These are phyloP conservation scores for Trichoderma hamatum DNA, from an alignment of 2,329 filamentous ascomycete species.

Conservation along the genomic window DNA sequence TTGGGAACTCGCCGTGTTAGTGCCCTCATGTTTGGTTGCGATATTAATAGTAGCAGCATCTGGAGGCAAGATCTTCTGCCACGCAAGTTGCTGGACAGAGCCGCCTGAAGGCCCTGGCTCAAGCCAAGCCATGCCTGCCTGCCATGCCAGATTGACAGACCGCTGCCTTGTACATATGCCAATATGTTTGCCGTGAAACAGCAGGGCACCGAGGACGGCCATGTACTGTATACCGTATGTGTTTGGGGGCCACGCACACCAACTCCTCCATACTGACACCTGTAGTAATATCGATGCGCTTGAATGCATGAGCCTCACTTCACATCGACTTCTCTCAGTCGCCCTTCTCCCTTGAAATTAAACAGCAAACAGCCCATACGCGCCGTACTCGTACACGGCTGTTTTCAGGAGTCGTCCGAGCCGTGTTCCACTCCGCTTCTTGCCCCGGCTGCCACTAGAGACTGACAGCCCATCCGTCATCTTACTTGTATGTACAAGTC, in stretches of 20 bases:
- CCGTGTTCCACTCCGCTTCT: neutral
- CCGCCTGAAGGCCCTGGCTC: neutral
- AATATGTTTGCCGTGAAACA: neutral
- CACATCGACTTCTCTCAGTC: neutral
- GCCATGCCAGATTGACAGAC: neutral
- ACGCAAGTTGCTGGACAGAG: neutral
- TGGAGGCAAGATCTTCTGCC: neutral
- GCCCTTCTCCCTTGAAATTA: neutral
- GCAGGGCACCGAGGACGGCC: neutral
- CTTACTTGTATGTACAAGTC: slow-evolving; percentile 5
- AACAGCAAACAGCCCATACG: neutral
- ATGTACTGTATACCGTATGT: no score
- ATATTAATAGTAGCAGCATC: neutral
- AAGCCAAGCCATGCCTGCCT: neutral
- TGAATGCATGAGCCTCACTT: neutral
- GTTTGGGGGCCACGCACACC: neutral
- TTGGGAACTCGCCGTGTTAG: neutral
- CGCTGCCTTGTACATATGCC: neutral
- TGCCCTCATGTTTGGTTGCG: neutral
- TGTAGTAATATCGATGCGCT: neutral
- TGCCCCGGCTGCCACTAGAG: slow-evolving; percentile 12
- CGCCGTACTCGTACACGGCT: neutral
- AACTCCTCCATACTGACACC: neutral
- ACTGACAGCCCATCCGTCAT: slow-evolving; percentile 15
- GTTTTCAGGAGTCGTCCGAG: slow-evolving; percentile 1